These are phyloP conservation scores for Coprinellus micaceus DNA, from an alignment of 768 basidiomycete genomes.

Conservation along the genomic window DNA sequence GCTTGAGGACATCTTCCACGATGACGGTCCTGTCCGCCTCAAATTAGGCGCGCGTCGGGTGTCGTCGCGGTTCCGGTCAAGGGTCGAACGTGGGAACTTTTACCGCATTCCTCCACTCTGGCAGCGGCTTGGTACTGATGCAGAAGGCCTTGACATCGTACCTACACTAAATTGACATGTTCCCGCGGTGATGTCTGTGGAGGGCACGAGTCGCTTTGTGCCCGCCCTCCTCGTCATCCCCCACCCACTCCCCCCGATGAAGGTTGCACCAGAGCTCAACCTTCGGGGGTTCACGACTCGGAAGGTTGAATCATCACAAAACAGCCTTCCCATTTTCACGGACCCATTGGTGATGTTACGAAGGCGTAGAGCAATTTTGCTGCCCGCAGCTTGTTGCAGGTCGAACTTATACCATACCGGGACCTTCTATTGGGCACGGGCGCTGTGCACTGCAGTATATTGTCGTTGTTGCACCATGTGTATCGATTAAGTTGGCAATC, in stretches of 20 bases:
- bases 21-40: not conserved
- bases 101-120: not conserved
- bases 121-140: too few species aligned
- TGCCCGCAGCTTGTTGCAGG: too few species aligned
- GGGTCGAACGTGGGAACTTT: not conserved
- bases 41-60: too few species aligned
- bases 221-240: not conserved
- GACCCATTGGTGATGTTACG: not conserved
- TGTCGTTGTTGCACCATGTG: not conserved
- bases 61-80: not conserved
- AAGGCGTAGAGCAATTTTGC: too few species aligned
- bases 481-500: not conserved
- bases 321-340: not conserved
- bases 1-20: constrained; percentile 17
- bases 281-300: too few species aligned
- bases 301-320: not conserved
- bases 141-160: too few species aligned
- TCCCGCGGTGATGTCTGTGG: too few species aligned
- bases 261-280: not conserved
- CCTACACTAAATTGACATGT: too few species aligned
- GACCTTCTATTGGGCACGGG: not conserved
- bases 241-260: not conserved
- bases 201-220: not conserved
- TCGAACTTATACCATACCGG: not conserved
- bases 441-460: not conserved